Percentiles rank a stretch among this genome's conserved stretches.
Conservation (phyloP, 306 rosid genomes). For the Pterocarpus macrocarpus region DNA sequence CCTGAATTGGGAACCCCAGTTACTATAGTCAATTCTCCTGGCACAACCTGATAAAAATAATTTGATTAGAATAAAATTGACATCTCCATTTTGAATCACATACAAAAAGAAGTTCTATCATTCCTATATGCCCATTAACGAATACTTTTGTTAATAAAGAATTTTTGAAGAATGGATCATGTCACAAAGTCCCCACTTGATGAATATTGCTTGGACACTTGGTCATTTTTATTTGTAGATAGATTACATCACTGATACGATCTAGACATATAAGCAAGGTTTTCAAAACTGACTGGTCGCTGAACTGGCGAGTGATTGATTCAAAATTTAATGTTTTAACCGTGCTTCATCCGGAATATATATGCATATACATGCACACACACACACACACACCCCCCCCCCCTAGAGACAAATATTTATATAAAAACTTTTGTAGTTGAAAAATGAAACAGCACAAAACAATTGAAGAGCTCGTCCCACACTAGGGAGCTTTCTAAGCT, state of each 20-base stretch:
- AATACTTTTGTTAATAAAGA: conserved; percentile 18
- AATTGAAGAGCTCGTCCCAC: not conserved
- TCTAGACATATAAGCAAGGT: not conserved
- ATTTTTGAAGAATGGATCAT: conserved; percentile 30
- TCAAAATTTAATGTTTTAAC: no score
- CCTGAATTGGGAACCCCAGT: conserved; percentile 99
- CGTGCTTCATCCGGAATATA: no score
- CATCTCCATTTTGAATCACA: conserved; percentile 10
- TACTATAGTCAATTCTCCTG: conserved; percentile 91
- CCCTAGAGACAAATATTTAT: no score
- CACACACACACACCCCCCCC: no score
- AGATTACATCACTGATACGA: conserved; percentile 11
- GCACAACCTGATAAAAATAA: conserved; percentile 76
- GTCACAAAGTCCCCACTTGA: not conserved
- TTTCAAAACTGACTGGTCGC: no score
- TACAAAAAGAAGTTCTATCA: not conserved
- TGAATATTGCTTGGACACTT: not conserved
- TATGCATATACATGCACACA: no score
- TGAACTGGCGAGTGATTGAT: not conserved
- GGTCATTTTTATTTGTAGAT: conserved; percentile 2
- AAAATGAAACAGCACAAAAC: not conserved
- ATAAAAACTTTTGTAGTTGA: no score
- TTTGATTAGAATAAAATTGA: conserved; percentile 29
- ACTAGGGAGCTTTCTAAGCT: not conserved
- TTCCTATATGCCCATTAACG: not conserved